phyloP scores from a whole-genome alignment of 495 filamentous ascomycete species.

The Annulohypoxylon bovei region DNA sequence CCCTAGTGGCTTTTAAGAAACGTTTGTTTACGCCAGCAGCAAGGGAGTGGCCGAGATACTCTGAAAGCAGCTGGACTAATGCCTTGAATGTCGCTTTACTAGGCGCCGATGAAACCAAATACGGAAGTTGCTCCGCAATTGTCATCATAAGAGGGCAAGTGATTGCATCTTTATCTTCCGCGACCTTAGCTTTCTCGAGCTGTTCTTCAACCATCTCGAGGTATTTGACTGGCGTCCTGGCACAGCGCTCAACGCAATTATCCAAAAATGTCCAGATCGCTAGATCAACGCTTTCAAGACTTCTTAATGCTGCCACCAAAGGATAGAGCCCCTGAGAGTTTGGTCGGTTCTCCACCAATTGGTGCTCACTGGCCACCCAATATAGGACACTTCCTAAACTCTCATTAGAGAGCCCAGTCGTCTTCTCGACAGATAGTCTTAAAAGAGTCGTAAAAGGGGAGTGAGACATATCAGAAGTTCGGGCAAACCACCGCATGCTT shows the following conservation, averaged over 20 bases:
- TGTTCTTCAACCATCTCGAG: conserved; percentile 61
- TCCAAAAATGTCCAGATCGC: conserved; percentile 75
- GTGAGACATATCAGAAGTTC: conserved; percentile 58
- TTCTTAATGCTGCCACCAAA: conserved; percentile 61
- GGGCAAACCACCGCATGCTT: conserved; percentile 80
- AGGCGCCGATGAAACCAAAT: conserved; percentile 61
- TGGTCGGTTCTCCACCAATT: conserved; percentile 51
- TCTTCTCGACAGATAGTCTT: conserved; percentile 59
- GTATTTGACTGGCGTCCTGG: conserved; percentile 79
- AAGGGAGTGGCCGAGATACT: conserved; percentile 38
- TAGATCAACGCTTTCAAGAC: conserved; percentile 25
- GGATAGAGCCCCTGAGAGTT: conserved; percentile 57
- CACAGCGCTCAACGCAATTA: conserved; percentile 76
- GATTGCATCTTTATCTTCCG: conserved; percentile 39
- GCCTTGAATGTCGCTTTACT: conserved; percentile 29
- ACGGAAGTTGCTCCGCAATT: conserved; percentile 81
- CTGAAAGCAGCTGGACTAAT: conserved; percentile 37
- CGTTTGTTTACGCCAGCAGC: conserved; percentile 29
- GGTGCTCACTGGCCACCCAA: conserved; percentile 61
- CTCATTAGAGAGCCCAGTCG: conserved; percentile 52
- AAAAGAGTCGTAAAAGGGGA: conserved; percentile 74
- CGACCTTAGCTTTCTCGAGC: conserved; percentile 35
- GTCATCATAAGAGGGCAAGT: conserved; percentile 68
- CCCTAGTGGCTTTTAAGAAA: conserved; percentile 35
- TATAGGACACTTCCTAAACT: conserved; percentile 58